Conservation (phyloP, 768 basidiomycete genomes). For the Candolleomyces eurysporus region DNA sequence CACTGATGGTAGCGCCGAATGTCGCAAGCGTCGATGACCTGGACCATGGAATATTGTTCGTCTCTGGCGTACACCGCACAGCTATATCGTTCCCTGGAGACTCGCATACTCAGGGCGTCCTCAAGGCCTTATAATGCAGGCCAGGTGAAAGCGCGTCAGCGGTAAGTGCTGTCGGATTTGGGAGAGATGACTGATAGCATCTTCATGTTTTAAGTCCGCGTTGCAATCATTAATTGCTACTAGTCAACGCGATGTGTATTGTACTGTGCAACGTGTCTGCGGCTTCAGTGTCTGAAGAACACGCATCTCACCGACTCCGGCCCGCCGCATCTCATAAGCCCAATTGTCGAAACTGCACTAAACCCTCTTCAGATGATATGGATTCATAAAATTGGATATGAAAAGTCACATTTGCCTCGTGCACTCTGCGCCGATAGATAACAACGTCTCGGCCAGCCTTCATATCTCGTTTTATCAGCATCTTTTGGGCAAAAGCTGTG, state of each 20-base stretch:
- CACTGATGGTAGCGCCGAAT: slow-evolving; percentile 2
- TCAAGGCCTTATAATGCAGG: background rate
- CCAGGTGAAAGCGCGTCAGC: background rate
- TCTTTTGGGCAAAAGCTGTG: no score
- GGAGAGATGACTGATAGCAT: background rate
- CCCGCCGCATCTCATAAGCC: background rate
- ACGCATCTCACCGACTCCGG: background rate
- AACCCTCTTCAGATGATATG: background rate
- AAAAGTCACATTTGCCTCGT: background rate
- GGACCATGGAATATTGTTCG: no score
- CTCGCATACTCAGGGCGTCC: no score
- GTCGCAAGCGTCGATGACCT: background rate
- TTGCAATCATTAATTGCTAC: no score
- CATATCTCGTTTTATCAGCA: no score
- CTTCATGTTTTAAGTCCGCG: no score
- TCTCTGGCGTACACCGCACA: no score
- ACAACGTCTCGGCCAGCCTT: no score
- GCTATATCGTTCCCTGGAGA: no score
- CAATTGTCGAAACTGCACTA: background rate
- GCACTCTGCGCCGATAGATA: no score
- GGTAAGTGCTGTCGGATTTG: background rate
- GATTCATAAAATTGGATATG: background rate
- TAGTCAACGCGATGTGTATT: no score
- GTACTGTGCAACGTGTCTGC: background rate
- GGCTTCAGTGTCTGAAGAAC: background rate